Conservation (phyloP, 2,329 filamentous ascomycete genomes). For the Sporothrix schenckii region DNA sequence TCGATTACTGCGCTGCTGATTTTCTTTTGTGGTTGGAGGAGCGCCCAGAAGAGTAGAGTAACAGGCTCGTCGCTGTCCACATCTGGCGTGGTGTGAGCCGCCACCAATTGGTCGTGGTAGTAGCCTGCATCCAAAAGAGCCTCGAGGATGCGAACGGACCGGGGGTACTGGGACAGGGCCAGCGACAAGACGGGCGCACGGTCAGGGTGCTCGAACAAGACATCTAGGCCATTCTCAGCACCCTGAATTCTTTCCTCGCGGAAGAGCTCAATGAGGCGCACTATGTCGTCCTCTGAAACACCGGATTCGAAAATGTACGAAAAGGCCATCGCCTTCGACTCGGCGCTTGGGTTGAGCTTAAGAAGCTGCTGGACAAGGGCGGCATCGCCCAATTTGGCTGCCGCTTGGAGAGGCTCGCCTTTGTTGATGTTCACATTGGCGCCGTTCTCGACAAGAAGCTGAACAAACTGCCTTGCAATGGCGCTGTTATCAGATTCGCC, state of each 20-base stretch:
- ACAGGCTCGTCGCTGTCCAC: conserved; percentile 55
- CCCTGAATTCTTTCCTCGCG: conserved; percentile 54
- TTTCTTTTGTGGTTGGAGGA: conserved; percentile 65
- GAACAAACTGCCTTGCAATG: conserved; percentile 52
- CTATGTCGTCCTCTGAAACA: conserved; percentile 53
- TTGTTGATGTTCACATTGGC: conserved; percentile 55
- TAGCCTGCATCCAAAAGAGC: conserved; percentile 60
- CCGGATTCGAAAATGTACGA: conserved; percentile 59
- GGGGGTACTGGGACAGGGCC: conserved; percentile 58
- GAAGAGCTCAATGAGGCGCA: conserved; percentile 57
- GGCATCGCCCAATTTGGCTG: conserved; percentile 56
- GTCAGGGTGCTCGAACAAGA: conserved; percentile 50
- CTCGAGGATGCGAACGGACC: conserved; percentile 56
- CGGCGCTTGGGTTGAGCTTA: conserved; percentile 52
- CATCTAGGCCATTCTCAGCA: conserved; percentile 54
- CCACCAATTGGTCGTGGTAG: conserved; percentile 60
- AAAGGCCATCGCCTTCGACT: conserved; percentile 57
- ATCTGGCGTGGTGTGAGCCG: conserved; percentile 49
- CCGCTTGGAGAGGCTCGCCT: conserved; percentile 58
- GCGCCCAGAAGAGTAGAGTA: conserved; percentile 62
- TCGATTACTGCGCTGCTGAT: conserved; percentile 62
- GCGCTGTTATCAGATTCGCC: conserved; percentile 45
- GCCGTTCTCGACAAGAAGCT: conserved; percentile 47
- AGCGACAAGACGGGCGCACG: conserved; percentile 55
- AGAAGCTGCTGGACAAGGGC: conserved; percentile 57